Percentiles rank a stretch among this genome's conserved stretches.
Evolutionary conservation across 2,329 filamentous ascomycete species (phyloP).

Genomic region (Nothomitra cinnamomea): DNA sequence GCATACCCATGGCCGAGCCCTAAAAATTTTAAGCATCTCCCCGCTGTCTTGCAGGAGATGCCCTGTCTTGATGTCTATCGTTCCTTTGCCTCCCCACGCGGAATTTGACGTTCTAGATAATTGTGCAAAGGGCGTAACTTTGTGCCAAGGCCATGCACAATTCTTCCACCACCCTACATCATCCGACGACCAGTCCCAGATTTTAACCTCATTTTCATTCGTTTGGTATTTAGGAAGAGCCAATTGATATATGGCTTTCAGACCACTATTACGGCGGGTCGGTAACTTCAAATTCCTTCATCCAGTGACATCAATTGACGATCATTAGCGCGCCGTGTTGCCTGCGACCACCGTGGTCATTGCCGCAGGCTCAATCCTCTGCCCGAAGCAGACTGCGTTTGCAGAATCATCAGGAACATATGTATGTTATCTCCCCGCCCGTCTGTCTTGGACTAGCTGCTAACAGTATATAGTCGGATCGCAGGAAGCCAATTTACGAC

Average conservation of each 20-base stretch:
- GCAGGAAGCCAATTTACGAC: conserved; percentile 70
- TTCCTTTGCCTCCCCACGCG: too few species aligned
- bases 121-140: neutral
- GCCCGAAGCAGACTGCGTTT: conserved; percentile 27
- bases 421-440: neutral
- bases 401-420: conserved; percentile 27
- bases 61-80: too few species aligned
- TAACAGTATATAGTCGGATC: conserved; percentile 1
- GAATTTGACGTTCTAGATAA: too few species aligned
- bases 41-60: conserved; percentile 10
- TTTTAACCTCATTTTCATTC: neutral
- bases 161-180: neutral
- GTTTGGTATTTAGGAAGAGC: conserved; percentile 6
- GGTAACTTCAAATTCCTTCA: conserved; percentile 11
- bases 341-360: conserved; percentile 27
- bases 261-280: conserved; percentile 35
- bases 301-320: conserved; percentile 9
- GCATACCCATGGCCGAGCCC: conserved; percentile 42
- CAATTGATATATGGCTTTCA: conserved; percentile 30
- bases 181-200: neutral
- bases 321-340: conserved; percentile 29
- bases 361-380: conserved; percentile 28
- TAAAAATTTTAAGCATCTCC: conserved; percentile 24
- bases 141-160: conserved; percentile 1
- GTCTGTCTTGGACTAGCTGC: neutral